Evolutionary conservation across 176 grass and related monocot genomes (phyloP).

Genomic region (Saccharum spontaneum): DNA sequence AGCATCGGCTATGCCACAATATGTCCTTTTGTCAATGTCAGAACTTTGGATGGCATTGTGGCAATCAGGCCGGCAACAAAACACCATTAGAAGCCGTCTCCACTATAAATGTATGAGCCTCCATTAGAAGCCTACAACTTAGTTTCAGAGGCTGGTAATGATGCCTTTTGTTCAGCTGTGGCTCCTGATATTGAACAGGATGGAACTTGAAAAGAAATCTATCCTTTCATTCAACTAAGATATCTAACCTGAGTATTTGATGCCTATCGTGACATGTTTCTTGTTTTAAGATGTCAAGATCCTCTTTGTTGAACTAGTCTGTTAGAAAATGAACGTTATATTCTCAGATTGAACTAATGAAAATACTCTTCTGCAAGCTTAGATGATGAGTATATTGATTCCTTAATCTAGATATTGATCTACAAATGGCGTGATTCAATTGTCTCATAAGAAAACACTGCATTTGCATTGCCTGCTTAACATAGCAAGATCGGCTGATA

Average conservation of each 20-base stretch:
- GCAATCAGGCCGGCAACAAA: not conserved
- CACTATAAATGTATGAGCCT: not conserved
- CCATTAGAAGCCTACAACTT: not conserved
- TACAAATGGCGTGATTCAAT: not conserved
- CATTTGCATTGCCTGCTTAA: not conserved
- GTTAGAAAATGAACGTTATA: not conserved
- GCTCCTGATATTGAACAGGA: slow-evolving; percentile 3
- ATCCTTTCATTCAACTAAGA: not conserved
- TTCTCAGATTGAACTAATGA: not conserved
- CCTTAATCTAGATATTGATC: not conserved
- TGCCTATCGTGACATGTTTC: not conserved
- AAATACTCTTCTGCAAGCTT: not conserved
- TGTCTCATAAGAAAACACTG: no score
- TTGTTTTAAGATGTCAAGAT: slow-evolving; percentile 26
- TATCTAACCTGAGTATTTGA: not conserved
- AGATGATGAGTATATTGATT: slow-evolving; percentile 12
- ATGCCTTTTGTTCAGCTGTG: not conserved
- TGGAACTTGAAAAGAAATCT: slow-evolving; percentile 5
- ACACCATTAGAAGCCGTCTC: not conserved
- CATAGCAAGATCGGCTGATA: not conserved
- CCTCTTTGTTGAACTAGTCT: slow-evolving; percentile 1
- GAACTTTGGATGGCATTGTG: not conserved
- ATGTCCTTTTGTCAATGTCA: not conserved
- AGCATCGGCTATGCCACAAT: not conserved
- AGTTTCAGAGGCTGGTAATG: not conserved